Evolutionary conservation across 2,329 filamentous ascomycete species (phyloP), one percentile per base, ranked within the genome.

Genomic region (Alternaria novae-zelandiae): DNA sequence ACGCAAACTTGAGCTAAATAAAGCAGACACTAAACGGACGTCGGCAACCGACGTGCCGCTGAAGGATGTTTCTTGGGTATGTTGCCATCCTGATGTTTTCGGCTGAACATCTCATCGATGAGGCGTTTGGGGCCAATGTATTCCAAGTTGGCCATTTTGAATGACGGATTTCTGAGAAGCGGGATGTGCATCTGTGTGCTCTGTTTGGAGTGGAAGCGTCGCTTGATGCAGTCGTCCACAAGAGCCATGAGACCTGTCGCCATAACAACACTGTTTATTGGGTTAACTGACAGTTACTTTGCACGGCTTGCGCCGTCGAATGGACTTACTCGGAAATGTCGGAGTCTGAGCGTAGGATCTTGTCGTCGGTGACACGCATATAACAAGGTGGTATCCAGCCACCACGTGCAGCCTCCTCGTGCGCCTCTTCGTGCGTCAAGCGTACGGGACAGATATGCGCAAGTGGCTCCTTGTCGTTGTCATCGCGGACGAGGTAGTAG

Each of bases 371-470:
- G 77, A 98, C 93, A 89, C 93, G 94, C 89, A 98, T 90, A 72
- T 92, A 92, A 78, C 91, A 96, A 6, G 93, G 94, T 59, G 93
- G 92, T 23, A 98, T 86, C 94, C 95, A 98, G 60, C 92, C 93
- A 54, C 94, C 94, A 68, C 92, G 92, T 53, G 84, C 84, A 70
- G 90, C 86, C 74, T 98, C 94, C 67, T 89, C 90, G 10, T 85
- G 82, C 10, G 89, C 84, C 79, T 97, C 90, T 74, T 86, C 86
- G 6, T 88, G 88, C 8, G 91, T 91, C 71, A 94, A 84, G 28
- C 88, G 88, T 73, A 95, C 91, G 8, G 94, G 93, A 5, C 94
- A 89, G 72, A 98, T 94, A 75, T 96, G 92, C 8, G 95, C 95
- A 53, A 97, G 84, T 4, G 90, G 72, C 44, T 75, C 86, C 44